Evolutionary conservation across 2,329 filamentous ascomycete genomes (phyloP), one percentile per base, ranked within the genome.

Genomic region (Cercospora zeina): DNA sequence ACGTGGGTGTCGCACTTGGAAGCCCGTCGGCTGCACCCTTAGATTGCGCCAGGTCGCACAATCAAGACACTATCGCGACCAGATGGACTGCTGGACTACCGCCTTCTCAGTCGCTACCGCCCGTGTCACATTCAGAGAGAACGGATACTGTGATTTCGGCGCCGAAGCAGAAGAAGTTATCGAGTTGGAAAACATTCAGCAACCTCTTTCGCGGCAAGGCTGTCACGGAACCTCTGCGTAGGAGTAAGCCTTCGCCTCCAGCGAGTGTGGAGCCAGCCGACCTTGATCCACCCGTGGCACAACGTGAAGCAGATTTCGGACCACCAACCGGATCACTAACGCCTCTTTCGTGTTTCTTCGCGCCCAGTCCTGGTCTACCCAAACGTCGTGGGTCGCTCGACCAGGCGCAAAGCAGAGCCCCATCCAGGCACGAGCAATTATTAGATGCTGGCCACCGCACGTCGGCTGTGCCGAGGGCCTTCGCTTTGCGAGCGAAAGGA

Each of bases 181-280:
- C 69, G 9, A 59, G 69, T 10, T 74, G 72, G 72, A 72, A 67
- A 36, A 63, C 63, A 1, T 63, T 74, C 11, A 65, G 70, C 13
- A 66, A 60, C 19, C 49, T 72, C 10, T 72, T 74, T 56, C 65
- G 64, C 5, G 68, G 63, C 55, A 61, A 64, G 11, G 54, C 57
- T 11, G 50, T 55, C 1, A 47, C 36, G 3, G 51, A 65, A 8
- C 36, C 59, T 7, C 50, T 59, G 21, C 57, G 60, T 30, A 58
- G 58, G 13, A 34, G 45, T 36, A 61, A 54, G 47, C 47, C 58
- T 8, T 3, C 30, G 27, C n/a, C 47, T 11, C 11, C 54, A 6
- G 39, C 54, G 13, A 34, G 53, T 27, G 31, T 33, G 21, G 42
- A 36, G 10, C 39, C 54, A 30, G 21, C 47, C n/a, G 14, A 8